Evolutionary conservation across 2,329 filamentous ascomycete genomes (phyloP), one percentile per base, ranked within the genome.

Genomic region (Sphaerulina musiva): DNA sequence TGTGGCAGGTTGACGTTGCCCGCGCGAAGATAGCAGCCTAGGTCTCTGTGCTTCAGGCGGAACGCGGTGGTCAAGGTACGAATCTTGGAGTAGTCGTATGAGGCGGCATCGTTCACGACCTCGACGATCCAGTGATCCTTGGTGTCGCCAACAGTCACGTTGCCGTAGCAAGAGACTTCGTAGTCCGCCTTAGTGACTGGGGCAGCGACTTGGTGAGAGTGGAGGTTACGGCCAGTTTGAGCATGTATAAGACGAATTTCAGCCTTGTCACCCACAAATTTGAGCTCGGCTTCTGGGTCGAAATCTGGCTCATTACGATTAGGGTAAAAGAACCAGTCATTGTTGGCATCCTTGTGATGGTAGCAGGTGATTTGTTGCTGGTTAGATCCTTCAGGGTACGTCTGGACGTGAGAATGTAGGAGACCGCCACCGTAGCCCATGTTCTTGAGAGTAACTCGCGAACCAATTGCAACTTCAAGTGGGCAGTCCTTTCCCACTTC

Each of bases 351-450:
- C 72, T 98, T 98, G 79, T 98, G 93, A 74, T 98, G 93, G 74
- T 98, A 98, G 78, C 95, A 98, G 59, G 93, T 98, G 58, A 98
- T 85, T 72, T 98, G 93, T 73, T 98, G 95, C 74, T 98, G 93
- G 49, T 76, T 76, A 38, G 93, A 97, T 32, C 92, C 93, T 69
- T 96, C 91, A 0, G 92, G 92, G 70, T 89, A 97, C 7, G 90
- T 96, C 74, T 97, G 92, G 58, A 96, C 82, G 77, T 97, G 93
- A 41, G 91, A 96, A 74, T 97, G 92, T 44, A 97, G 84, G 36
- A 98, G 83, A 70, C 93, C 93, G 68, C 93, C 93, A 56, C 93
- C 93, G 66, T 98, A 98, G 32, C 93, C 93, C 93, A 97, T 98
- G 72, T 98, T 98, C 80, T 98, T 98, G 62, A 98, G 77, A 0